These are phyloP conservation scores for Penicillium sp. DNA, from an alignment of 2,329 filamentous ascomycete species.

Conservation along the genomic window DNA sequence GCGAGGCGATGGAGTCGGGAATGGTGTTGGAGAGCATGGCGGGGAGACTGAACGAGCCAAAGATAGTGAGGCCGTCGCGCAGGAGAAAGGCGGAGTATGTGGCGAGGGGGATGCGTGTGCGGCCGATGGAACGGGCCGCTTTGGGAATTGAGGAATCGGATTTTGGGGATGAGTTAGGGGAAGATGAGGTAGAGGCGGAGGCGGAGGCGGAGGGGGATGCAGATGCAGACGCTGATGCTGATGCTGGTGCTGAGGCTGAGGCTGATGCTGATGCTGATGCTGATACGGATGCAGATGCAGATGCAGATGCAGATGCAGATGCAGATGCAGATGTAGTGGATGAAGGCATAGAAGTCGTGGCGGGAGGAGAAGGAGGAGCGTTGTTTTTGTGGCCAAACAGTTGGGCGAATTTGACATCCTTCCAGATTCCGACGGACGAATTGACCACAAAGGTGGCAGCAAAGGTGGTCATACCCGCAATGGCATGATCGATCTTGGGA, in stretches of 20 bases:
- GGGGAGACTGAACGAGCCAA: constrained; percentile 39
- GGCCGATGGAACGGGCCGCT: constrained; percentile 23
- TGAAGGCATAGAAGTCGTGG: constrained; percentile 3
- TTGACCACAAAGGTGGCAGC: constrained; percentile 68
- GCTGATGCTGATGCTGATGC: neutral
- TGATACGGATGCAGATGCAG: neutral
- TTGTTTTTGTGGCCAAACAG: constrained; percentile 51
- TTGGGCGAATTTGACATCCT: constrained; percentile 75
- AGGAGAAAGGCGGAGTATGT: constrained; percentile 60
- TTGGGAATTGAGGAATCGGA: constrained; percentile 11
- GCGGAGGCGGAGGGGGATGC: neutral
- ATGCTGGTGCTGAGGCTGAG: constrained; percentile 4
- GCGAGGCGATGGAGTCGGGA: constrained; percentile 65
- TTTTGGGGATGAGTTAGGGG: constrained; percentile 10
- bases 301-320: constrained; percentile 1
- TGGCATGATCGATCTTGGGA: constrained; percentile 54
- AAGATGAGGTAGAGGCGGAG: constrained; percentile 2
- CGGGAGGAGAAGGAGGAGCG: constrained; percentile 3
- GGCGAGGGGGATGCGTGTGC: constrained; percentile 43
- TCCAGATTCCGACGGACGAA: constrained; percentile 69
- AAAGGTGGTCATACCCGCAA: constrained; percentile 71
- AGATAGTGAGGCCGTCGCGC: constrained; percentile 79
- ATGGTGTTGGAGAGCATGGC: constrained; percentile 44
- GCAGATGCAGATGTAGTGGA: constrained; percentile 1
- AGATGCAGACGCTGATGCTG: constrained; percentile 1